Conservation (phyloP, 2,329 filamentous ascomycete species). For the Raffaelea ambrosiae region DNA sequence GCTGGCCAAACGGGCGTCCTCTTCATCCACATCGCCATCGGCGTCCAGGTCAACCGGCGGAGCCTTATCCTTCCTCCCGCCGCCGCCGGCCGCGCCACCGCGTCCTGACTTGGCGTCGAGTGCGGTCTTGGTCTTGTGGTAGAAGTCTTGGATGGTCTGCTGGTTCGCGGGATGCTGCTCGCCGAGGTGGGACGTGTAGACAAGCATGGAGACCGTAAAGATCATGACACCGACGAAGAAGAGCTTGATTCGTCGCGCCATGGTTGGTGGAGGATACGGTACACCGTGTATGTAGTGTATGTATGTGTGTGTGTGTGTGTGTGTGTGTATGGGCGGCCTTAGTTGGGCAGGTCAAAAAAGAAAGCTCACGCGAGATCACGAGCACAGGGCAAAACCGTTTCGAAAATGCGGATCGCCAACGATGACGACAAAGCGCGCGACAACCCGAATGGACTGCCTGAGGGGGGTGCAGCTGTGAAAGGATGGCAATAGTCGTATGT, state of each 20-base stretch:
- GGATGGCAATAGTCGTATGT: too few species aligned
- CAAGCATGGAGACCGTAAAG: slow-evolving; percentile 59
- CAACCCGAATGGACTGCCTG: too few species aligned
- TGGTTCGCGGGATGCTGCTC: slow-evolving; percentile 37
- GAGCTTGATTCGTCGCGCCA: slow-evolving; percentile 63
- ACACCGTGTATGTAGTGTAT: too few species aligned
- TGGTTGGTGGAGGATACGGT: slow-evolving; percentile 26
- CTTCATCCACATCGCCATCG: slow-evolving; percentile 47
- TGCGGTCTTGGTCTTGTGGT: slow-evolving; percentile 50
- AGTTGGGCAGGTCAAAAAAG: not conserved
- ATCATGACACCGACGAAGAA: slow-evolving; percentile 56
- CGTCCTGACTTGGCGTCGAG: slow-evolving; percentile 25
- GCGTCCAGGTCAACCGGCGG: slow-evolving; percentile 39
- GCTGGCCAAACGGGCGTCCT: slow-evolving; percentile 43
- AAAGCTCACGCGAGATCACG: not conserved
- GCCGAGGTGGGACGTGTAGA: slow-evolving; percentile 58
- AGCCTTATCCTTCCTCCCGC: slow-evolving; percentile 28
- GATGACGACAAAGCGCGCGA: too few species aligned
- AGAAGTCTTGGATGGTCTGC: slow-evolving; percentile 42
- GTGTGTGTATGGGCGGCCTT: too few species aligned
- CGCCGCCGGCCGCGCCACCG: not conserved
- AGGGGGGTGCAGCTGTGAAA: too few species aligned
- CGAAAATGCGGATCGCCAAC: too few species aligned
- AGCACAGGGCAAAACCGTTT: not conserved
- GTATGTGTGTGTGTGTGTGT: too few species aligned